Conservation (phyloP, 139 green algal genomes). For the Chlamydomonas incerta region DNA sequence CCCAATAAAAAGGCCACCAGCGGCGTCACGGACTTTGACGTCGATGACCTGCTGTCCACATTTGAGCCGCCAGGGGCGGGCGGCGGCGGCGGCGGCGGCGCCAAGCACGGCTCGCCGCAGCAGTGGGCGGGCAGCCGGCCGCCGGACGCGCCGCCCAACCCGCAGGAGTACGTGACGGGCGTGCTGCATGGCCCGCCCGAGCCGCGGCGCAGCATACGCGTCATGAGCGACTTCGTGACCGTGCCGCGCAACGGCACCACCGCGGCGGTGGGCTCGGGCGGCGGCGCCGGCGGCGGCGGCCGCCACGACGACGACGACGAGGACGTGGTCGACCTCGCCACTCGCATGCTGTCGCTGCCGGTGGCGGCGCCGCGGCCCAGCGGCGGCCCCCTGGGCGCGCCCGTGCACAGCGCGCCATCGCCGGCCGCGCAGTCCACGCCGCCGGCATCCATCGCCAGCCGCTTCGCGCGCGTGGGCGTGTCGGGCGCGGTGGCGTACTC, state of each 20-base stretch:
- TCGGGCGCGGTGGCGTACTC: no score
- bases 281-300: no score
- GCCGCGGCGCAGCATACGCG: constrained; percentile 16
- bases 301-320: not conserved
- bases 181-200: not conserved
- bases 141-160: not conserved
- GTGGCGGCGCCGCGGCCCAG: not conserved
- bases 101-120: not conserved
- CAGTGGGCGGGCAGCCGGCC: not conserved
- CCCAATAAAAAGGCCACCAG: not conserved
- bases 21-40: constrained; percentile 12
- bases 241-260: not conserved
- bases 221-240: constrained; percentile 24
- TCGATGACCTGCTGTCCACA: constrained; percentile 23
- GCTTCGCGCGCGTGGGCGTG: not conserved
- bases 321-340: not conserved
- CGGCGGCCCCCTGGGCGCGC: no score
- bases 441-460: not conserved
- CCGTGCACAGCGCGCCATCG: not conserved
- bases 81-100: not conserved
- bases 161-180: not conserved
- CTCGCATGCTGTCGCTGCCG: constrained; percentile 27
- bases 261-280: not conserved
- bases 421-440: not conserved
- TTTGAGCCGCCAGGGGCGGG: not conserved